These are phyloP conservation scores for Kokia cookei DNA, from an alignment of 441 rosid genomes.

Conservation along the genomic window DNA sequence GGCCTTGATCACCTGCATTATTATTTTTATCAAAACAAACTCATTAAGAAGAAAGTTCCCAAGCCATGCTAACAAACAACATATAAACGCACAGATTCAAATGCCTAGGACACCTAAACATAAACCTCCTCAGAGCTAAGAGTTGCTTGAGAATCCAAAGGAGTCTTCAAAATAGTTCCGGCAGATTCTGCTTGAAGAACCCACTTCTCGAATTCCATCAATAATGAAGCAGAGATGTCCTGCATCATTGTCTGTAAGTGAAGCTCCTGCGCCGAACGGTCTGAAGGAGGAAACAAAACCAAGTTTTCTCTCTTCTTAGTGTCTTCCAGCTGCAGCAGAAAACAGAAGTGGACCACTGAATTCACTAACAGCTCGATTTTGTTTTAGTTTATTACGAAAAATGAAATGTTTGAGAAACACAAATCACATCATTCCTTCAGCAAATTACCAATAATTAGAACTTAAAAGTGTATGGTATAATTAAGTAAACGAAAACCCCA, in stretches of 20 bases:
- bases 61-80: background rate
- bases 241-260: conserved; percentile 98
- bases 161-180: conserved; percentile 93
- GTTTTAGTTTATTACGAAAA: background rate
- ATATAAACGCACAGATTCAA: conserved; percentile 24
- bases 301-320: conserved; percentile 60
- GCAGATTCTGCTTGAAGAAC: conserved; percentile 85
- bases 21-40: conserved; percentile 10
- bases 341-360: background rate
- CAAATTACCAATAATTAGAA: background rate
- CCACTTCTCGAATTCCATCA: conserved; percentile 96
- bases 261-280: conserved; percentile 72
- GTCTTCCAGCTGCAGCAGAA: conserved; percentile 60
- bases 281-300: conserved; percentile 87
- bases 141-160: conserved; percentile 98
- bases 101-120: conserved; percentile 82
- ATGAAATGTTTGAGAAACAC: background rate
- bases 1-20: conserved; percentile 85
- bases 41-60: conserved; percentile 18
- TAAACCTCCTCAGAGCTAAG: conserved; percentile 98
- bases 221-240: conserved; percentile 78
- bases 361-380: background rate
- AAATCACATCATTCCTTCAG: background rate
- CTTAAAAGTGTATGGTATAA: no score
- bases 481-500: conserved; percentile 6